Evolutionary conservation across 2,329 filamentous ascomycete species (phyloP), one percentile per base, ranked within the genome.

Genomic region (Biscogniauxia marginata): DNA sequence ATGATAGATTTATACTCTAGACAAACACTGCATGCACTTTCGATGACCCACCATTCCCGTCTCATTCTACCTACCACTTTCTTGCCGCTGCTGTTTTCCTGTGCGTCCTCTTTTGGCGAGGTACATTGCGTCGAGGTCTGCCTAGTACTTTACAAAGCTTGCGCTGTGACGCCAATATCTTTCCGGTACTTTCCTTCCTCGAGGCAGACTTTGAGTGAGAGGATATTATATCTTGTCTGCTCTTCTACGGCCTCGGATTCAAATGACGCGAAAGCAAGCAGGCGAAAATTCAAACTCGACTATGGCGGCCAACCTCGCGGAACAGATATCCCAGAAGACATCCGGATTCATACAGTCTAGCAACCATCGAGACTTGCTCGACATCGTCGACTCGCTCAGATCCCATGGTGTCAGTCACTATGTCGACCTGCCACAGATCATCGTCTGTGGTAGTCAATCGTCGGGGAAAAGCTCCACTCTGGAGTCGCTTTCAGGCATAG

Each of bases 401-500:
- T 70, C 68, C 0, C 64, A 71, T 21, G 71, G 71, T 3, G 63
- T 75, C 48, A 70, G 67, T 54, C 59, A 65, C 3, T 68, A 70
- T 60, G 69, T 79, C 11, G 67, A 72, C 21, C 69, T 78, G 0
- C 77, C 77, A 0, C 69, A 78, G 55, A 76, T 79, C 52, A 77
- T 86, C 11, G 82, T 86, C 20, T 82, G 79, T 55, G 84, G 85
- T 7, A 79, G 85, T 54, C 83, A 86, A 61, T 84, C 80, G 0
- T 78, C 79, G 1, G 84, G 84, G 3, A 88, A 88, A 65, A 85
- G 81, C 57, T 86, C 83, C 0, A 82, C 86, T 0, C 76, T 88
- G 0, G 82, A 87, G 61, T 84, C 83, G 0, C 82, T 88, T 47
- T 84, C 84, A 0, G 77, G 82, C 8, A 76, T 88, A 5, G 74